phyloP scores from a whole-genome alignment of 129 eudicot species.

The Ambrosia trifida region DNA sequence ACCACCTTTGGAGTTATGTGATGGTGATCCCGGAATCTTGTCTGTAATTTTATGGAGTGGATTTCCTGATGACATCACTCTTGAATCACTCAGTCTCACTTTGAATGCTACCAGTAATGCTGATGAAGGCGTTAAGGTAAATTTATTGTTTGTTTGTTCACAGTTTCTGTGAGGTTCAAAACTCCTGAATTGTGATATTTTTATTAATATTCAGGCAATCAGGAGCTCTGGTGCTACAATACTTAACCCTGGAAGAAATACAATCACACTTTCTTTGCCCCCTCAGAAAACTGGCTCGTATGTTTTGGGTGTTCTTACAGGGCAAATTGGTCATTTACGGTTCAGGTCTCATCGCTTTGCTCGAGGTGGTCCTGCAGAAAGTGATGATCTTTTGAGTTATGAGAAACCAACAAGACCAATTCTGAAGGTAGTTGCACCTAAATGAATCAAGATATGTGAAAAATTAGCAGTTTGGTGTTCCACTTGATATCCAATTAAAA shows the following conservation, averaged over 20 bases:
- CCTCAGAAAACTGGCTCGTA: slow-evolving; percentile 97
- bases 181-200: not conserved
- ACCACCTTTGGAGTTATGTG: slow-evolving; percentile 82
- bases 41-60: slow-evolving; percentile 93
- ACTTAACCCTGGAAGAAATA: slow-evolving; percentile 81
- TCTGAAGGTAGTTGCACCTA: slow-evolving; percentile 60
- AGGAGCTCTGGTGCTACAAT: slow-evolving; percentile 76
- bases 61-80: slow-evolving; percentile 95
- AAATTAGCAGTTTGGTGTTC: not conserved
- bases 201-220: slow-evolving; percentile 53
- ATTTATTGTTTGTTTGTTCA: slow-evolving; percentile 8
- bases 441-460: not conserved
- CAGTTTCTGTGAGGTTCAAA: slow-evolving; percentile 4
- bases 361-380: slow-evolving; percentile 90
- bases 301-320: slow-evolving; percentile 92
- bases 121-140: slow-evolving; percentile 96
- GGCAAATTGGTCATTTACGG: slow-evolving; percentile 88
- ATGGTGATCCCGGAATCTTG: slow-evolving; percentile 89
- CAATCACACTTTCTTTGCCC: slow-evolving; percentile 70
- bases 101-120: slow-evolving; percentile 75
- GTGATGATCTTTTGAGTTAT: slow-evolving; percentile 96
- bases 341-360: slow-evolving; percentile 97
- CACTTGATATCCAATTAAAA: not conserved
- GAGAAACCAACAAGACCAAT: slow-evolving; percentile 98
- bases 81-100: slow-evolving; percentile 90